Conservation (phyloP, 78 protist genomes). For the Dictyostelium intermedium region DNA sequence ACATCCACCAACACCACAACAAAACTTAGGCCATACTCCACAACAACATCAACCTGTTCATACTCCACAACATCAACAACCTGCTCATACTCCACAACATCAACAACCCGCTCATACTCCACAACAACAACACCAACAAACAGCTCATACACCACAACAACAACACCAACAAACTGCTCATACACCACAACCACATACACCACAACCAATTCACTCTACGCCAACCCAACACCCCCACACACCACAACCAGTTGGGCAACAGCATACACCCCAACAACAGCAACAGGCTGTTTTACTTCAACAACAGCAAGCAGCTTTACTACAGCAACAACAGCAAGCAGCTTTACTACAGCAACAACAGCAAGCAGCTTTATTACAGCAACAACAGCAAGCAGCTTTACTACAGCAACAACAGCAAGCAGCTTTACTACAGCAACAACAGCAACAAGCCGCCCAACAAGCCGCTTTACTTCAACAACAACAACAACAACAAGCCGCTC, state of each 20-base stretch:
- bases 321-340: background rate
- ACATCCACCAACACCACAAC: background rate
- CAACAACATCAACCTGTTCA: background rate
- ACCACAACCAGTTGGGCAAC: background rate
- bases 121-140: slow-evolving; percentile 16
- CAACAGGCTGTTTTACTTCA: background rate
- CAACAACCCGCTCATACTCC: background rate
- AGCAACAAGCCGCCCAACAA: background rate
- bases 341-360: background rate
- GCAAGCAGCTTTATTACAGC: background rate
- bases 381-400: background rate
- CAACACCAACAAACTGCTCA: background rate
- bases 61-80: background rate
- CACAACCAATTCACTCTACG: background rate
- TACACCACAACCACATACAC: background rate
- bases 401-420: background rate
- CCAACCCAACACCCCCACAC: background rate
- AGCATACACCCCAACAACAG: background rate
- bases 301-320: background rate
- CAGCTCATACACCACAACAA: background rate
- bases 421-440: background rate
- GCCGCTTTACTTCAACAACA: background rate
- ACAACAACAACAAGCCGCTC: background rate
- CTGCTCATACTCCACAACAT: background rate
- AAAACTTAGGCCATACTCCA: background rate